phyloP scores from a whole-genome alignment of 2,329 filamentous ascomycete genomes.

The Aspergillus fischeri region DNA sequence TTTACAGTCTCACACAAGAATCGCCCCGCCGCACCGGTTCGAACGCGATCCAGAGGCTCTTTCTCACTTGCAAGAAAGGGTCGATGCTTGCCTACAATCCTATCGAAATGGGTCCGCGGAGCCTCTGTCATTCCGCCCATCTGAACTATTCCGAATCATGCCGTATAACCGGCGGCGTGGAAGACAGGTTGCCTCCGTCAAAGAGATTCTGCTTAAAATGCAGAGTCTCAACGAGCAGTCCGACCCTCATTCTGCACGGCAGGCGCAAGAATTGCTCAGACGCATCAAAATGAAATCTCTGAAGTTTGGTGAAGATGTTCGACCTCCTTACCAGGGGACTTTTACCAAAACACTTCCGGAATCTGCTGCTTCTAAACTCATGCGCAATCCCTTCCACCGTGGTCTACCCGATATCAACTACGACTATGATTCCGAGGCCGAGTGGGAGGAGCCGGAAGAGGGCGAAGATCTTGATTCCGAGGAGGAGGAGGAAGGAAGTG shows the following conservation, averaged over 20 bases:
- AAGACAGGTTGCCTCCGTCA: slow-evolving; percentile 45
- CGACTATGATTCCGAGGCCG: slow-evolving; percentile 62
- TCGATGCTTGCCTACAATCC: slow-evolving; percentile 37
- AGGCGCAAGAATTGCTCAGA: slow-evolving; percentile 41
- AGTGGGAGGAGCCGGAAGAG: slow-evolving; percentile 68
- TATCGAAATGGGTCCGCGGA: slow-evolving; percentile 8
- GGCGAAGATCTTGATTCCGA: slow-evolving; percentile 65
- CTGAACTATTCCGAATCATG: slow-evolving; percentile 36
- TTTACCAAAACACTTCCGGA: slow-evolving; percentile 49
- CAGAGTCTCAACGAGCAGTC: slow-evolving; percentile 43
- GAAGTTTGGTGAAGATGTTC: slow-evolving; percentile 58
- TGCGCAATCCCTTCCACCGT: slow-evolving; percentile 52
- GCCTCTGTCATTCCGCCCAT: slow-evolving; percentile 25
- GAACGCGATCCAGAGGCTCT: slow-evolving; percentile 56
- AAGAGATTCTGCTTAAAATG: slow-evolving; percentile 57
- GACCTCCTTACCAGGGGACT: slow-evolving; percentile 61
- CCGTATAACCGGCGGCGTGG: slow-evolving; percentile 33
- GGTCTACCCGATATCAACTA: slow-evolving; percentile 55
- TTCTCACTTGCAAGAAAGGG: slow-evolving; percentile 50
- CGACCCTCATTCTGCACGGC: slow-evolving; percentile 20
- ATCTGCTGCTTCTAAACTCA: slow-evolving; percentile 42
- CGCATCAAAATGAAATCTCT: slow-evolving; percentile 55
- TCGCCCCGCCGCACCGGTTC: slow-evolving; percentile 58
- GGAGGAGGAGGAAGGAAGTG: slow-evolving; percentile 58
- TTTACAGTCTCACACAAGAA: slow-evolving; percentile 65